Conservation (phyloP, 306 rosid genomes). For the Corylus americana region DNA sequence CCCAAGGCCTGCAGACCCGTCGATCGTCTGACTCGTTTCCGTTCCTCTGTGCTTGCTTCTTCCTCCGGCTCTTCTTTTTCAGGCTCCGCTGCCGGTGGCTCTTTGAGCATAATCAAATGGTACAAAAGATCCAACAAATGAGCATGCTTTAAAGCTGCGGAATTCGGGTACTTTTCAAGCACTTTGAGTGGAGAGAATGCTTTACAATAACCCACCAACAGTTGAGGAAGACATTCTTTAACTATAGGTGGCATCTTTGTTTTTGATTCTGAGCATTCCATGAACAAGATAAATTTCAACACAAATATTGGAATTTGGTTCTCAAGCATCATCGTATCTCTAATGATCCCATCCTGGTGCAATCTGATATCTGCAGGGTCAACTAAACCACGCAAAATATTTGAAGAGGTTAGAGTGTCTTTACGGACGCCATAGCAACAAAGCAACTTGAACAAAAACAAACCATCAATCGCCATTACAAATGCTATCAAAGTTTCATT, state of each 20-base stretch:
- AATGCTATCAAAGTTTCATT: neutral
- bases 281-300: neutral
- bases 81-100: neutral
- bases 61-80: too few species aligned
- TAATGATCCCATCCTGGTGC: constrained; percentile 14
- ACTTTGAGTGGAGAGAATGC: constrained; percentile 8
- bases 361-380: constrained; percentile 4
- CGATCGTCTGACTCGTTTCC: too few species aligned
- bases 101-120: constrained; percentile 16
- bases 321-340: constrained; percentile 36
- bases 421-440: neutral
- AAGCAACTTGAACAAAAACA: constrained; percentile 29
- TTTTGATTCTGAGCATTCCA: neutral
- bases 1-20: too few species aligned
- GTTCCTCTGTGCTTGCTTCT: too few species aligned
- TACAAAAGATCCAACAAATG: constrained; percentile 41
- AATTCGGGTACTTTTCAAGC: neutral
- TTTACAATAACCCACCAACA: constrained; percentile 27
- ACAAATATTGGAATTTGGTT: constrained; percentile 31
- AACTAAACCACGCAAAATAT: neutral
- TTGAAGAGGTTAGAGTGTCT: constrained; percentile 1
- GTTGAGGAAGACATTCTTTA: neutral
- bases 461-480: constrained; percentile 21
- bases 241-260: neutral
- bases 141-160: constrained; percentile 5